Evolutionary conservation across 2,329 filamentous ascomycete genomes (phyloP), one percentile per base, ranked within the genome.

Genomic region (Microcyclospora tardicrescens): DNA sequence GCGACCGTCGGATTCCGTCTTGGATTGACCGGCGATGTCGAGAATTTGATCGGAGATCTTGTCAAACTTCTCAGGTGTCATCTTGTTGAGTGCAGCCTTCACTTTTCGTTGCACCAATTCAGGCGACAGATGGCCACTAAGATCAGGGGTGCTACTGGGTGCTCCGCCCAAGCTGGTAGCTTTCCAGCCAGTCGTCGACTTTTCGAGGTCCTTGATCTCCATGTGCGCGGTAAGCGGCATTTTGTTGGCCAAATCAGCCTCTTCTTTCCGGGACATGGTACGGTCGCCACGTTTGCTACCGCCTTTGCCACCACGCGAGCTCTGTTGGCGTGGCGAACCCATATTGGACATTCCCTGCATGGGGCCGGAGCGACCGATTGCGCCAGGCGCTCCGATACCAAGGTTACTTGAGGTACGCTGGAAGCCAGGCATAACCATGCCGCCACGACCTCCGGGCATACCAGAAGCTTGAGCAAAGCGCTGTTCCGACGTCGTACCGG

Each of bases 1-100:
- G 42, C 89, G 84, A 33, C 91, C 91, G 55, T 98, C 91, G 15
- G 76, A 75, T 66, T 98, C 91, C 53, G 93, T 82, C 73, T 94
- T 94, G 38, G 89, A 96, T 61, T 98, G 91, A 15, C 77, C 82
- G 19, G 89, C 86, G 59, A 98, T 98, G 38, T 78, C 72, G 24
- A 98, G 73, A 45, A 98, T 94, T 61, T 95, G 86, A 45, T 87
- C 83, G 6, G 91, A 77, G 51, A 98, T 94, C 67, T 81, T 86
- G 60, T 94, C 87, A 55, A 98, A 98, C 59, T 96, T 98, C 67
- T 98, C 91, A 0, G 91, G 91, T 0, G 91, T 96, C 91, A 98
- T 96, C 81, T 98, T 98, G 78, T 98, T 98, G 55, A 98, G 71
- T 44, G 84, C 84, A 47, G 86, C 82, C 79, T 98, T 98, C 61